Base-by-base conservation (phyloP, 306 rosid species). In the Fagus sylvatica region DNA sequence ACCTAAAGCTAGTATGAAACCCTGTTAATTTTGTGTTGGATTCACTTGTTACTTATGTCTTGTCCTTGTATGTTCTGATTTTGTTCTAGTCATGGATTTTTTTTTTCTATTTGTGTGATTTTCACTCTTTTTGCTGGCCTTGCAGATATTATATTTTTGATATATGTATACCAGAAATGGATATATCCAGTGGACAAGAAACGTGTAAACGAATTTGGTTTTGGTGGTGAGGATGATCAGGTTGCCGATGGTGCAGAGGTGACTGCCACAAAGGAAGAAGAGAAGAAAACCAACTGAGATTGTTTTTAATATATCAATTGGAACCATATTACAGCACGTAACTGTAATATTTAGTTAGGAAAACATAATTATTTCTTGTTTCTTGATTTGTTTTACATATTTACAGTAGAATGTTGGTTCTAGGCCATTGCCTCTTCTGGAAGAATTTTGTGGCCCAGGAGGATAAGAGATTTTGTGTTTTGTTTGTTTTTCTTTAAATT, bases 191-290 rank as follows among this genome's bases (percentile, higher is more conserved):
- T 95, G 53, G 99, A 95, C 87, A 93, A 79, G 81, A 95, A 85
- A 80, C 99, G 99, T 60, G 83, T 95, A 30, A 95, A 95, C 48
- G 99, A 95, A 73, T 95, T 89, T 71, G 99, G 99, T 85, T 95
- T 95, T 60, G 96, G 93, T 12, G 99, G 96, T 41, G 99, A 93
- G 74, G 98, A 93, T 40, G 91, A 84, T 36, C 87, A 79, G 84
- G 84, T 15, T 34, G 76, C 82, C 1, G 88, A 72, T 42, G 74
- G 85, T 68, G 82, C 90, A 2, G 81, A 17, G 36, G 76, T 37
- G 22, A 75, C 69, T 30, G 84, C 89, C 41, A 76, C 90, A 17
- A 83, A 80, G 74, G 97, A 89, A 78, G 96, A 89, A 5, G 97
- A 92, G 80, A 94, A 94, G 97, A 94, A 94, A 83, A 94, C 98